Evolutionary conservation across 805 yeast genomes (phyloP).

Genomic region (Cyberlindnera maritima): DNA sequence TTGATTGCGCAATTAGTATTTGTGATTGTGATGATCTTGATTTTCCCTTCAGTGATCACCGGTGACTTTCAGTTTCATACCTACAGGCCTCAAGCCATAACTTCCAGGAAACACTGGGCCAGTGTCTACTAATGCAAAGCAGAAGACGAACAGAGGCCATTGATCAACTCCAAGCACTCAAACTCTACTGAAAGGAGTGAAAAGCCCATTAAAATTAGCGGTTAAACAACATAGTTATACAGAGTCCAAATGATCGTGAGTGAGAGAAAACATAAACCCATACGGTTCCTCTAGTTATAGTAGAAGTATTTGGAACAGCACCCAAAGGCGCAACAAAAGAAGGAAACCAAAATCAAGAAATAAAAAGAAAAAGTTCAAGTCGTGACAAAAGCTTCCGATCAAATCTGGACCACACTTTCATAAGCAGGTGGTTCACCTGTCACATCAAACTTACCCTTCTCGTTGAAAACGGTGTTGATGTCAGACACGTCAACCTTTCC

Average conservation of each 20-base stretch:
- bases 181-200: neutral
- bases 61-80: no score
- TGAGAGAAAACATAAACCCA: neutral
- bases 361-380: no score
- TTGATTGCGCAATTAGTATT: neutral
- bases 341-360: neutral
- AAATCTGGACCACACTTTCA: conserved; percentile 35
- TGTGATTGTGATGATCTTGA: no score
- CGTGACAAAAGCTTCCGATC: neutral
- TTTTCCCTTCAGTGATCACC: no score
- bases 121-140: no score
- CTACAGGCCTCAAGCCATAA: no score
- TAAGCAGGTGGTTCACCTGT: conserved; percentile 72
- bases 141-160: no score
- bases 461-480: conserved; percentile 55
- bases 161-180: no score
- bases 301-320: neutral
- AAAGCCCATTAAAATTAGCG: neutral
- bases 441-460: conserved; percentile 50
- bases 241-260: neutral
- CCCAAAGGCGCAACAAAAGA: neutral
- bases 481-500: conserved; percentile 55
- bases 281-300: neutral
- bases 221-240: neutral
- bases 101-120: no score